phyloP scores from a whole-genome alignment of 306 rosid genomes.

The Erythrophleum fordii region DNA sequence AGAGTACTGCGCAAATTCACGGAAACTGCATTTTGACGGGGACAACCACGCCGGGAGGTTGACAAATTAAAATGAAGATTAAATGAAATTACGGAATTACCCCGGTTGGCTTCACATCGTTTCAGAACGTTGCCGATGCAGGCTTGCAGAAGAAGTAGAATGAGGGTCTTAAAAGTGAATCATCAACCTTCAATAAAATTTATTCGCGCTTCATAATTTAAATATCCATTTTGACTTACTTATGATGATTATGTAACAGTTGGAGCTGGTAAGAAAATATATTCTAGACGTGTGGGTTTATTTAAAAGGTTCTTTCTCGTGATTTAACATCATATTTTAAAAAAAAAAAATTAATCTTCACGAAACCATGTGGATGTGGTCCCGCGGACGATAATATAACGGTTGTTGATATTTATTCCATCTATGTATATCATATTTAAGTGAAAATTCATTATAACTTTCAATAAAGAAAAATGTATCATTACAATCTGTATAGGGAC shows the following conservation, averaged over 20 bases:
- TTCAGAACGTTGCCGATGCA: not conserved
- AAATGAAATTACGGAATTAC: not conserved
- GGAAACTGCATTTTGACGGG: not conserved
- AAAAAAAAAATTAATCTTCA: no score
- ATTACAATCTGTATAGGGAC: no score
- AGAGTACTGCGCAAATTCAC: not conserved
- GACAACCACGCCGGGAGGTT: not conserved
- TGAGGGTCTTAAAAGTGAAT: not conserved
- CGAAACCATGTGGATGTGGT: no score
- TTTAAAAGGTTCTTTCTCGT: not conserved
- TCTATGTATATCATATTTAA: no score
- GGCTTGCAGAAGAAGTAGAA: not conserved
- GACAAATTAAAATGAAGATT: not conserved
- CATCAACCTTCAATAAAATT: not conserved
- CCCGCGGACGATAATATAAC: no score
- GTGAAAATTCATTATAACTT: not conserved
- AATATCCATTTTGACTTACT: not conserved
- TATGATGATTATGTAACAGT: not conserved
- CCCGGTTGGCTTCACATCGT: not conserved
- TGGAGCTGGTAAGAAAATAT: not conserved
- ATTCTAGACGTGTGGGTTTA: not conserved
- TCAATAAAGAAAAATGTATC: not conserved
- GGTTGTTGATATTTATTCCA: not conserved
- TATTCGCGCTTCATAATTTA: not conserved
- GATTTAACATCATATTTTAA: no score